Evolutionary conservation across 345 rosid genomes (phyloP).

Genomic region (Corchorus olitorius): DNA sequence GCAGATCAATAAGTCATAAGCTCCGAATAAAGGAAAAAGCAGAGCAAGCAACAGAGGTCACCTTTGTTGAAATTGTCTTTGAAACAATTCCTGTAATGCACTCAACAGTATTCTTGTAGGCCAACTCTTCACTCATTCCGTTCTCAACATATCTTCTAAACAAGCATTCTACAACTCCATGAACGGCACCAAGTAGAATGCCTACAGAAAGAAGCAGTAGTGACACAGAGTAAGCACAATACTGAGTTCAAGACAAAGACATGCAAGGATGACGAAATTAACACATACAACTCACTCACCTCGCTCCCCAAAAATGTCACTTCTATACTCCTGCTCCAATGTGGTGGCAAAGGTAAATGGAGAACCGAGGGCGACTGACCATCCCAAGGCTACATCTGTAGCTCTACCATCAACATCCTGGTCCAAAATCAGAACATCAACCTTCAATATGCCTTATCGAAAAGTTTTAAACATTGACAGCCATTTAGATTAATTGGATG

Average conservation of each 20-base stretch:
- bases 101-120: constrained; percentile 70
- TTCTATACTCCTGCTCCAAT: constrained; percentile 61
- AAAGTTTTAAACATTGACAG: not conserved
- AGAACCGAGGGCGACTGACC: constrained; percentile 69
- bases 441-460: not conserved
- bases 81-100: constrained; percentile 62
- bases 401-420: constrained; percentile 71
- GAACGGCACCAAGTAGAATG: constrained; percentile 67
- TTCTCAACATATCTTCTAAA: constrained; percentile 58
- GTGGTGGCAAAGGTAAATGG: constrained; percentile 66
- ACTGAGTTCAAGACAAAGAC: not conserved
- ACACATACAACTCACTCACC: constrained; percentile 41
- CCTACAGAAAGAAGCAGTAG: constrained; percentile 32
- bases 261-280: constrained; percentile 17
- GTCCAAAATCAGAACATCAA: not conserved
- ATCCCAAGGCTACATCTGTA: constrained; percentile 62
- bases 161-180: constrained; percentile 61
- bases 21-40: constrained; percentile 12
- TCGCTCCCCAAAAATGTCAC: constrained; percentile 71
- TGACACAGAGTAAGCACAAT: no score
- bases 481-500: not conserved
- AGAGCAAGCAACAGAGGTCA: constrained; percentile 13
- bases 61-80: constrained; percentile 61
- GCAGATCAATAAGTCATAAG: constrained; percentile 21
- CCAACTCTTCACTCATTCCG: constrained; percentile 58